Conservation (phyloP, 2,329 filamentous ascomycete genomes). For the Colletotrichum tropicicola region DNA sequence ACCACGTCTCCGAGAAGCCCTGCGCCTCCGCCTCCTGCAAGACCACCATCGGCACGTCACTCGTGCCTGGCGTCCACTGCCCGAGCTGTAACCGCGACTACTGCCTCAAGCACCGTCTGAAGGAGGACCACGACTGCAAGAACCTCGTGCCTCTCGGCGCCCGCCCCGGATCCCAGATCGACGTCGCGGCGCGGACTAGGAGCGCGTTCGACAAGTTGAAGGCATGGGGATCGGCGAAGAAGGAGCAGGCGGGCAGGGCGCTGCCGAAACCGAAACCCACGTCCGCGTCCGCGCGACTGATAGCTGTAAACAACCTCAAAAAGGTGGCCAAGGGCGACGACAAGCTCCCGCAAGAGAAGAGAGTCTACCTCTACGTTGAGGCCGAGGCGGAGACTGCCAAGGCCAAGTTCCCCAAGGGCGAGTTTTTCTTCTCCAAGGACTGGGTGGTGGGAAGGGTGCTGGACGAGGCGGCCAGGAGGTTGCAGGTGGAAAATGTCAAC, state of each 20-base stretch:
- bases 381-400: slow-evolving; percentile 87
- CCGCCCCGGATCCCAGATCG: slow-evolving; percentile 50
- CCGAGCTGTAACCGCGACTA: slow-evolving; percentile 76
- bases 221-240: slow-evolving; percentile 82
- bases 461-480: slow-evolving; percentile 77
- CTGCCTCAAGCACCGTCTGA: slow-evolving; percentile 79
- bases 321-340: slow-evolving; percentile 89
- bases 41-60: slow-evolving; percentile 74
- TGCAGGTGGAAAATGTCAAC: slow-evolving; percentile 87
- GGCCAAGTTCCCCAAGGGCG: slow-evolving; percentile 82
- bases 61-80: slow-evolving; percentile 77
- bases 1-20: slow-evolving; percentile 69
- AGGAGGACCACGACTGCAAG: slow-evolving; percentile 85
- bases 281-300: slow-evolving; percentile 69
- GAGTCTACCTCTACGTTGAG: slow-evolving; percentile 91
- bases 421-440: slow-evolving; percentile 82
- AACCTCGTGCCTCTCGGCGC: slow-evolving; percentile 72
- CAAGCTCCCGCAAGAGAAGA: slow-evolving; percentile 80
- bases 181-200: slow-evolving; percentile 71
- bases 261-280: slow-evolving; percentile 72
- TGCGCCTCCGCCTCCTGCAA: slow-evolving; percentile 75
- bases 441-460: slow-evolving; percentile 90
- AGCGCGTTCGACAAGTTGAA: slow-evolving; percentile 81
- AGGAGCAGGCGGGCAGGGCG: slow-evolving; percentile 65
- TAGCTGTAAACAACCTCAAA: slow-evolving; percentile 82